These are phyloP conservation scores for Populus tremula DNA, from an alignment of 345 rosid species.

Conservation along the genomic window DNA sequence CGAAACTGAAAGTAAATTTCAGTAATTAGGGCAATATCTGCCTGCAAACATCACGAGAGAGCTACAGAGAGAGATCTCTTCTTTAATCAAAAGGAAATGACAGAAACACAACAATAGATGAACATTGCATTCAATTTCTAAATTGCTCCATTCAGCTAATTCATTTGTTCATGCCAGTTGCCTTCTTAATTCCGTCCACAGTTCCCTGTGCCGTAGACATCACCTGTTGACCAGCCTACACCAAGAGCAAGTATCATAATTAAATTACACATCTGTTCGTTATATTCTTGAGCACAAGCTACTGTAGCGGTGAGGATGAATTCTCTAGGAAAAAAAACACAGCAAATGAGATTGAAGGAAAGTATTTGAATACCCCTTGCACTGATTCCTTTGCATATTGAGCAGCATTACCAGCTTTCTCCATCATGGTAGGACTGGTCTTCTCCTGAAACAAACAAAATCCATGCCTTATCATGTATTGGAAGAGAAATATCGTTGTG, in stretches of 20 bases:
- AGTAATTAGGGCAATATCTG: neutral
- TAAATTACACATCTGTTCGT: too few relatives aligned
- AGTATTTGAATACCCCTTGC: slow-evolving; percentile 37
- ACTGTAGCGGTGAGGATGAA: neutral
- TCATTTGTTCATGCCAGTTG: slow-evolving; percentile 33
- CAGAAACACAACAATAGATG: neutral
- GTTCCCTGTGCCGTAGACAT: slow-evolving; percentile 58
- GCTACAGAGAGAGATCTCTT: slow-evolving; percentile 15
- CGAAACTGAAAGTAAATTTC: neutral
- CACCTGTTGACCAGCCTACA: slow-evolving; percentile 60
- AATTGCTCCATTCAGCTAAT: neutral
- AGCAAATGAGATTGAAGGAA: neutral
- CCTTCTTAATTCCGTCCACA: slow-evolving; percentile 58
- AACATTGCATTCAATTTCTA: neutral
- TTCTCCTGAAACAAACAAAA: slow-evolving; percentile 49
- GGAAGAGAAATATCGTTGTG: neutral
- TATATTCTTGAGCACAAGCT: too few relatives aligned
- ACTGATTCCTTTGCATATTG: slow-evolving; percentile 61
- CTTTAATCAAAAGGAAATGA: neutral
- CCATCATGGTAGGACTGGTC: slow-evolving; percentile 45
- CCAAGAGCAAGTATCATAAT: too few relatives aligned
- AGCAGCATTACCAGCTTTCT: slow-evolving; percentile 53
- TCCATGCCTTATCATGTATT: neutral
- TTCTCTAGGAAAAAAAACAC: neutral
- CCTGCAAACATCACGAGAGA: neutral